These are phyloP conservation scores for Elongisporangium prolatum DNA, from an alignment of 352 stramenopile species.

Conservation along the genomic window DNA sequence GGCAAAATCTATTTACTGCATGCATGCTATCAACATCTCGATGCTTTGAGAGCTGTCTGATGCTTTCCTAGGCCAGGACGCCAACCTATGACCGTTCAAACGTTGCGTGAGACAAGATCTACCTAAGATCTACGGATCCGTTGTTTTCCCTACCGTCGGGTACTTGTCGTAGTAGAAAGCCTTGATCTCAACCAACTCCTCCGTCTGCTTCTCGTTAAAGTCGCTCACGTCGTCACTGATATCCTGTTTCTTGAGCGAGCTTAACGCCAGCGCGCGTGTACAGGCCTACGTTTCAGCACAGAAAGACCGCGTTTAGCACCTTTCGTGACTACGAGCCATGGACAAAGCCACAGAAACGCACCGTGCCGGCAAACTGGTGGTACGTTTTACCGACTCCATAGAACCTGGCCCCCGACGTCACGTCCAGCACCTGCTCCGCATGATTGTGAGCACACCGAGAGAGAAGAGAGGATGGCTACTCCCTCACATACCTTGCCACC, in stretches of 20 bases:
- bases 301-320: not conserved
- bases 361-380: constrained; percentile 66
- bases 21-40: too few relatives aligned
- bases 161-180: constrained; percentile 85
- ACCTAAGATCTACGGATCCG: not conserved
- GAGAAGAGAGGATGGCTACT: not conserved
- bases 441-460: not conserved
- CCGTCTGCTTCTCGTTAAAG: constrained; percentile 53
- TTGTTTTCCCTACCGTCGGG: constrained; percentile 49
- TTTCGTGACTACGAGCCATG: not conserved
- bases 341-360: constrained; percentile 11
- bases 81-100: constrained; percentile 27
- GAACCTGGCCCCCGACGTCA: constrained; percentile 66
- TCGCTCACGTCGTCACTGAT: constrained; percentile 68
- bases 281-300: constrained; percentile 33
- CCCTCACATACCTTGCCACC: constrained; percentile 50
- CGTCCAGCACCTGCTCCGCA: constrained; percentile 50
- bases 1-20: not conserved
- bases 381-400: constrained; percentile 72
- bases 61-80: constrained; percentile 22
- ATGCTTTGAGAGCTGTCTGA: not conserved
- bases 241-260: constrained; percentile 71
- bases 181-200: constrained; percentile 64
- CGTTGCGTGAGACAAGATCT: not conserved
- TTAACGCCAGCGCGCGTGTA: constrained; percentile 63